Base-by-base conservation (phyloP, 2,329 filamentous ascomycete genomes). In the Fusarium odoratissimum region DNA sequence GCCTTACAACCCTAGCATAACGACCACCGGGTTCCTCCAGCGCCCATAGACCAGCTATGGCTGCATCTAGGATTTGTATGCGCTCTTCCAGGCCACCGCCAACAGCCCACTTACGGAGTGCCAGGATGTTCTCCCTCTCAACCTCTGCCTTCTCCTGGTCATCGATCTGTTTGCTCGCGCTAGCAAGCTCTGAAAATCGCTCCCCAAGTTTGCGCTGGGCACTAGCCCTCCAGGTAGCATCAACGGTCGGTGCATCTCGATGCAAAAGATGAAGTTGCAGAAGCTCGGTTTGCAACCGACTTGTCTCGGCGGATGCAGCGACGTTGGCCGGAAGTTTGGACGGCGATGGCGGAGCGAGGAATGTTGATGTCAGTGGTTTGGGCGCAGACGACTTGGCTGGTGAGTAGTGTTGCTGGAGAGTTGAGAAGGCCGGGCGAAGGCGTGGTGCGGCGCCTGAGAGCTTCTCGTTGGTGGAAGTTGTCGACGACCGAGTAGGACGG, bases 251-350 rank as follows among this genome's bases (percentile, higher is more conserved):
- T 7, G 88, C 86, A 59, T 87, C 86, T 70, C 87, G 86, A 78
- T 92, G 91, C 28, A 93, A 79, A 12, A 93, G 82, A 54, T 91
- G 89, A 12, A 93, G 83, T 75, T 92, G 90, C 30, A 93, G 82
- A 4, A 93, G 84, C 77, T 91, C 89, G 4, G 90, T 87, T 79
- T 93, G 91, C 11, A 91, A 82, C 41, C 85, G 86, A 54, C 84
- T 84, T 12, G 86, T 90, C 79, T 91, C 89, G 57, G 87, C 88
- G 3, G 88, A 88, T 33, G 87, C 82, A 59, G 88, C 88, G 19
- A 91, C 81, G 77, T 91, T 91, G 75, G 87, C 84, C 9, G 90
- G 88, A 6, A 89, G 84, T 75, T 91, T 90, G 35, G 88, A 89
- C 2, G 90, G 90, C 6, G 89, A 89, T 0, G 90, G 87, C 2